phyloP scores from a whole-genome alignment of 2,329 filamentous ascomycete species.

The Pseudocercospora pini-densiflorae region DNA sequence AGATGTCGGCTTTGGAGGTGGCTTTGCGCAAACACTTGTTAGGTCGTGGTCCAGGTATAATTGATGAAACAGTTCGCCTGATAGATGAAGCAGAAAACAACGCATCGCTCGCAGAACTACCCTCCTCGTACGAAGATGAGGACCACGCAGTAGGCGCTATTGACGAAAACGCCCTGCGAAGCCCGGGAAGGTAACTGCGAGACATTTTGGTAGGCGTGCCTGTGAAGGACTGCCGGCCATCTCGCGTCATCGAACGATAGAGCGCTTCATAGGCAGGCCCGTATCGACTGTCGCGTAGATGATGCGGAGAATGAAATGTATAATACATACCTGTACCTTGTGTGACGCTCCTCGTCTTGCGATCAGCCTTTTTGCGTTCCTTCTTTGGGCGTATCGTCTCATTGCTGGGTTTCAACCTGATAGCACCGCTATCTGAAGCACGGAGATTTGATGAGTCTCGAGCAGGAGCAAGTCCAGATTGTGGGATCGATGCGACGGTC shows the following conservation, averaged over 20 bases:
- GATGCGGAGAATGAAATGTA: conserved; percentile 21
- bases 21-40: conserved; percentile 56
- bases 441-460: conserved; percentile 62
- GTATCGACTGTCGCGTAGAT: conserved; percentile 7
- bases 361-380: conserved; percentile 79
- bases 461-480: conserved; percentile 69
- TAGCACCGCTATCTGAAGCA: conserved; percentile 69
- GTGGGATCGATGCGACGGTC: conserved; percentile 88
- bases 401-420: conserved; percentile 86
- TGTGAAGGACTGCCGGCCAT: neutral
- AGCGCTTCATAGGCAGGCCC: conserved; percentile 14
- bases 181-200: conserved; percentile 2
- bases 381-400: conserved; percentile 96
- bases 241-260: neutral
- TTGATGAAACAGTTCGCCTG: conserved; percentile 18
- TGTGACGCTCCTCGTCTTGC: conserved; percentile 74
- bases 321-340: conserved; percentile 71
- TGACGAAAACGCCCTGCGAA: conserved; percentile 4
- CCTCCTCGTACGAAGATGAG: conserved; percentile 4
- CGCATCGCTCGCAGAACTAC: neutral
- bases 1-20: conserved; percentile 96
- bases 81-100: conserved; percentile 9
- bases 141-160: conserved; percentile 3
- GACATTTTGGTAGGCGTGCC: neutral
- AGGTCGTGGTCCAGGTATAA: conserved; percentile 33